Conservation (phyloP, 108 stramenopile genomes). For the Seminavis robusta region DNA sequence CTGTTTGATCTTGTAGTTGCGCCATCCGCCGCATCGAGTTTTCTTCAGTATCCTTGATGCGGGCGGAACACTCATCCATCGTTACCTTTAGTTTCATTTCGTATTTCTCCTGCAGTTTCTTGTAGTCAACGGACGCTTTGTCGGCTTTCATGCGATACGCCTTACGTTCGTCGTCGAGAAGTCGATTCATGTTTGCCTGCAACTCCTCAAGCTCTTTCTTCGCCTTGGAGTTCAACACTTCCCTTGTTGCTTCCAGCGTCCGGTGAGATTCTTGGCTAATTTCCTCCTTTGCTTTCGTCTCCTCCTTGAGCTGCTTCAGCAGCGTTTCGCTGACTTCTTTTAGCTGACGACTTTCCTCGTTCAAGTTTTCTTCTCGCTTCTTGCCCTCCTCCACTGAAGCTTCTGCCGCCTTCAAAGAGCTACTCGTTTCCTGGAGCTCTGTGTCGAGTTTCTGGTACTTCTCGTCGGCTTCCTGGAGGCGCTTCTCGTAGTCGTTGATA, state of each 20-base stretch:
- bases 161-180: slow-evolving; percentile 50
- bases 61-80: background rate
- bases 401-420: background rate
- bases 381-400: background rate
- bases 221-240: slow-evolving; percentile 28
- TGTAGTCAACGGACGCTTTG: slow-evolving; percentile 5
- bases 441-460: slow-evolving; percentile 8
- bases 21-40: background rate
- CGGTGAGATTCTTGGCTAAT: slow-evolving; percentile 12
- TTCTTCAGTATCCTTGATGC: slow-evolving; percentile 21
- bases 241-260: slow-evolving; percentile 27
- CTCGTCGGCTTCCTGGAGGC: slow-evolving; percentile 7
- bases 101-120: slow-evolving; percentile 16
- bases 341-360: background rate
- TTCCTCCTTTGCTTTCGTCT: slow-evolving; percentile 17
- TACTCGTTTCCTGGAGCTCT: background rate
- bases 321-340: slow-evolving; percentile 1
- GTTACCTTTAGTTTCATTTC: slow-evolving; percentile 15
- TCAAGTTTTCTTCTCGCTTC: background rate
- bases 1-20: slow-evolving; percentile 6
- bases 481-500: slow-evolving; percentile 10
- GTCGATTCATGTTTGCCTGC: slow-evolving; percentile 36
- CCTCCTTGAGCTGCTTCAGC: slow-evolving; percentile 6
- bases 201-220: slow-evolving; percentile 37
- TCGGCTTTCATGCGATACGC: slow-evolving; percentile 10